Evolutionary conservation across 768 basidiomycete species (phyloP).

Genomic region (Leccinum uliginosum): DNA sequence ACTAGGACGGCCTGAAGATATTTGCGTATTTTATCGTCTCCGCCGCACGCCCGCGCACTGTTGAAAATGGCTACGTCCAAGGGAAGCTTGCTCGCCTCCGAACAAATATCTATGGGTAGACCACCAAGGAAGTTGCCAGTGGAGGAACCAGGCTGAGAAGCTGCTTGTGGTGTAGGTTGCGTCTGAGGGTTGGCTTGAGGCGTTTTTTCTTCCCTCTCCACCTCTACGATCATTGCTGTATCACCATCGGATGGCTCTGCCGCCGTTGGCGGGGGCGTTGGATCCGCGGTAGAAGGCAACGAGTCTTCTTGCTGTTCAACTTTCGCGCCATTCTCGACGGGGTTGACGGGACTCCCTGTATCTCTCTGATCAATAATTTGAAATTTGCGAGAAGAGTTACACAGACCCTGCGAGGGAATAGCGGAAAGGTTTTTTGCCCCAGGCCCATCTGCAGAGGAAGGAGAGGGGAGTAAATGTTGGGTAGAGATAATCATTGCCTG

Average conservation of each 20-base stretch:
- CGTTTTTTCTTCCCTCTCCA: slow-evolving; percentile 39
- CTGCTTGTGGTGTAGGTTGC: slow-evolving; percentile 15
- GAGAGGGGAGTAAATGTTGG: slow-evolving; percentile 59
- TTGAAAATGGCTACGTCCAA: slow-evolving; percentile 93
- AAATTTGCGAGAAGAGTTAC: background rate
- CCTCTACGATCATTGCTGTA: slow-evolving; percentile 43
- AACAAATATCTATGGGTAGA: slow-evolving; percentile 68
- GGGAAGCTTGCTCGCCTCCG: slow-evolving; percentile 86
- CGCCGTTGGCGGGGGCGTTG: slow-evolving; percentile 26
- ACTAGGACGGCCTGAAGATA: slow-evolving; percentile 85
- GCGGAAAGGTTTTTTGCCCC: slow-evolving; percentile 19
- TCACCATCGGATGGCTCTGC: slow-evolving; percentile 24
- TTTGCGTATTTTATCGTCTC: slow-evolving; percentile 86
- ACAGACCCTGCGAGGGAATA: slow-evolving; percentile 24
- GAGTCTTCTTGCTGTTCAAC: slow-evolving; percentile 34
- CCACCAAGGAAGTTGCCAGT: slow-evolving; percentile 36
- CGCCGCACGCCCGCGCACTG: slow-evolving; percentile 80
- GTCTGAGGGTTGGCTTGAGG: slow-evolving; percentile 25
- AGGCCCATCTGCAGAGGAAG: slow-evolving; percentile 27
- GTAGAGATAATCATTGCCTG: slow-evolving; percentile 91
- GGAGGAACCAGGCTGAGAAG: slow-evolving; percentile 19
- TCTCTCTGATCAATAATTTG: background rate
- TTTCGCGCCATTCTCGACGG: slow-evolving; percentile 25
- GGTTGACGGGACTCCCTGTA: slow-evolving; percentile 22
- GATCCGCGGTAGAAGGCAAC: slow-evolving; percentile 30